Evolutionary conservation across 108 stramenopile species (phyloP).

Genomic region (Discostella pseudostelligera): DNA sequence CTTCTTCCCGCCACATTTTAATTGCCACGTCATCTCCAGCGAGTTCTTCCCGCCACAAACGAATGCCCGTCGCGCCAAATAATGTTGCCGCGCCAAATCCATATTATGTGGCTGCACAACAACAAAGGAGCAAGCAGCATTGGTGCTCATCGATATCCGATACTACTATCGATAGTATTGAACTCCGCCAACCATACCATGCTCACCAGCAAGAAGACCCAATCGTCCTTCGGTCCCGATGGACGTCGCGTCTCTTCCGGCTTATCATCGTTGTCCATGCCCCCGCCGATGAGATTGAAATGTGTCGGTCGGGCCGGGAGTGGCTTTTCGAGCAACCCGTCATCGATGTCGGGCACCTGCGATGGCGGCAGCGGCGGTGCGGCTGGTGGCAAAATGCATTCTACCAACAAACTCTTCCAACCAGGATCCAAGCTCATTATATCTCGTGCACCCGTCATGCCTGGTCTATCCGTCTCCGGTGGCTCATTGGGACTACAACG

Average conservation of each 20-base stretch:
- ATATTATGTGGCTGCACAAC: too few species aligned
- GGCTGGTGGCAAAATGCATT: background rate
- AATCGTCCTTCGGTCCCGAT: slow-evolving; percentile 55
- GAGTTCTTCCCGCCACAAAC: too few species aligned
- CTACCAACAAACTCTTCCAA: slow-evolving; percentile 42
- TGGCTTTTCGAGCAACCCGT: slow-evolving; percentile 18
- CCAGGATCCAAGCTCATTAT: slow-evolving; percentile 49
- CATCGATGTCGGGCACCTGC: background rate
- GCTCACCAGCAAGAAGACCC: slow-evolving; percentile 33
- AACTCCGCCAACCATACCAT: slow-evolving; percentile 1
- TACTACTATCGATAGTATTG: too few species aligned
- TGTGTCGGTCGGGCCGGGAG: slow-evolving; percentile 26
- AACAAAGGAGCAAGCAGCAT: too few species aligned
- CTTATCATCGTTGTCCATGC: too few species aligned
- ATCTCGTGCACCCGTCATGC: slow-evolving; percentile 62
- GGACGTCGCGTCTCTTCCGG: slow-evolving; percentile 43
- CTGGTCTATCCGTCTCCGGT: slow-evolving; percentile 48
- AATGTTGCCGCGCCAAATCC: too few species aligned
- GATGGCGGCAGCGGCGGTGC: background rate
- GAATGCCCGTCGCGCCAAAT: too few species aligned
- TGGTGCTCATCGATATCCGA: too few species aligned
- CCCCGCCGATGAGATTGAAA: slow-evolving; percentile 19
- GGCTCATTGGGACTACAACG: slow-evolving; percentile 39
- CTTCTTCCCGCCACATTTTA: too few species aligned
- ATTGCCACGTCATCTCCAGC: too few species aligned